Percentiles rank a stretch among this genome's conserved stretches.
These are phyloP conservation scores for Dacryopinax spathularia DNA, from an alignment of 768 basidiomycete species.

Conservation along the genomic window DNA sequence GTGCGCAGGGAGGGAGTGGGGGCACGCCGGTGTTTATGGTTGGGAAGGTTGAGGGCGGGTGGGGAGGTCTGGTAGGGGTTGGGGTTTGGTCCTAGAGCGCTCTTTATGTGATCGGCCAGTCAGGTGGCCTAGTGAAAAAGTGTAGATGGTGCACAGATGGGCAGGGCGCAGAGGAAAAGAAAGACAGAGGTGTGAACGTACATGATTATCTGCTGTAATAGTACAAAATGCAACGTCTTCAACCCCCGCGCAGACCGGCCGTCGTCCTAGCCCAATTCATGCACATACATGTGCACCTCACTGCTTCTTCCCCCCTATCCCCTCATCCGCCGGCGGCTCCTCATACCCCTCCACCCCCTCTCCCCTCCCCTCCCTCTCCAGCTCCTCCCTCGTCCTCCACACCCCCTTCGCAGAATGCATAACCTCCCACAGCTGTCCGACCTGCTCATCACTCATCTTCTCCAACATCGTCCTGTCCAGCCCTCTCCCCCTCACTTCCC, in stretches of 20 bases:
- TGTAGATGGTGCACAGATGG: too few relatives aligned
- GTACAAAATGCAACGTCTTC: too few relatives aligned
- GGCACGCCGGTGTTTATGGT: not conserved
- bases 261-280: too few relatives aligned
- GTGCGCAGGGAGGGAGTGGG: not conserved
- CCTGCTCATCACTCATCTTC: constrained; percentile 83
- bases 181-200: not conserved
- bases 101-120: too few relatives aligned
- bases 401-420: constrained; percentile 83
- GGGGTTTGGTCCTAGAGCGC: not conserved
- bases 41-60: not conserved
- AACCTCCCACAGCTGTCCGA: constrained; percentile 86
- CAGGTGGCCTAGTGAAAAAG: too few relatives aligned
- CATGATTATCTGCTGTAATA: not conserved
- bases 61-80: not conserved
- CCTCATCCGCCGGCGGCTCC: not conserved
- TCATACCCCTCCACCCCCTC: not conserved
- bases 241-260: too few relatives aligned
- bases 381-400: constrained; percentile 47
- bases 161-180: not conserved
- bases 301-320: not conserved
- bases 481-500: constrained; percentile 45
- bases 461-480: constrained; percentile 60
- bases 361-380: not conserved
- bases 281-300: too few relatives aligned